These are phyloP conservation scores for Avena insularis DNA, from an alignment of 176 grass and related monocot species.

Conservation along the genomic window DNA sequence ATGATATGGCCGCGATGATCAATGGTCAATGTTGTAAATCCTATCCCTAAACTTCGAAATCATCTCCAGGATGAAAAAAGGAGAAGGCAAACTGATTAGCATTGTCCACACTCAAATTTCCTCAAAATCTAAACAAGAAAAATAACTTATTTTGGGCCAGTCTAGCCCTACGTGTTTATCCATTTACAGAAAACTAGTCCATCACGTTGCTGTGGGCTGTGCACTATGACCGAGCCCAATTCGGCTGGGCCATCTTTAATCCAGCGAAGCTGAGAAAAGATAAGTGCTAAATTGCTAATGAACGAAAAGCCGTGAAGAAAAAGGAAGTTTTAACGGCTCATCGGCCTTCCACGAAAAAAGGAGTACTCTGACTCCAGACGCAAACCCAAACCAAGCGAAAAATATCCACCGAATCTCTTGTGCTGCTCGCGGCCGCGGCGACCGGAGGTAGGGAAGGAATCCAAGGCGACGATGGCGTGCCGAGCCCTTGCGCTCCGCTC, in stretches of 20 bases:
- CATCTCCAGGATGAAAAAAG: no score
- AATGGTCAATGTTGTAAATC: no score
- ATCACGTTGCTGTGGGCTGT: background rate
- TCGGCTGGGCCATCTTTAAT: background rate
- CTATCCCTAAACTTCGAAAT: no score
- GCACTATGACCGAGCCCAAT: background rate
- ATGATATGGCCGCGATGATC: no score
- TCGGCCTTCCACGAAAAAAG: constrained; percentile 46
- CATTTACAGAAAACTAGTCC: background rate
- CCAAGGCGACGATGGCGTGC: constrained; percentile 51
- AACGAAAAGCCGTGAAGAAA: background rate
- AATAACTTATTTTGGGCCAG: background rate
- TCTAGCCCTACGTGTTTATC: background rate
- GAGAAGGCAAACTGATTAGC: no score
- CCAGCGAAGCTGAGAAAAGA: background rate
- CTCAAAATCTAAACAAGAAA: background rate
- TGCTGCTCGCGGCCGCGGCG: constrained; percentile 42
- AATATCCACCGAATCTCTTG: constrained; percentile 44
- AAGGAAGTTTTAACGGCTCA: constrained; percentile 11
- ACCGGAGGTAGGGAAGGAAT: constrained; percentile 30
- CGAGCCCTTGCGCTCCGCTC: constrained; percentile 50
- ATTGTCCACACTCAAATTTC: no score
- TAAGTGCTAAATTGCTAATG: background rate
- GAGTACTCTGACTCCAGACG: background rate
- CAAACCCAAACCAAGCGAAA: constrained; percentile 32